Base-by-base conservation (phyloP, 352 stramenopile genomes). In the Pythium folliculosum region DNA sequence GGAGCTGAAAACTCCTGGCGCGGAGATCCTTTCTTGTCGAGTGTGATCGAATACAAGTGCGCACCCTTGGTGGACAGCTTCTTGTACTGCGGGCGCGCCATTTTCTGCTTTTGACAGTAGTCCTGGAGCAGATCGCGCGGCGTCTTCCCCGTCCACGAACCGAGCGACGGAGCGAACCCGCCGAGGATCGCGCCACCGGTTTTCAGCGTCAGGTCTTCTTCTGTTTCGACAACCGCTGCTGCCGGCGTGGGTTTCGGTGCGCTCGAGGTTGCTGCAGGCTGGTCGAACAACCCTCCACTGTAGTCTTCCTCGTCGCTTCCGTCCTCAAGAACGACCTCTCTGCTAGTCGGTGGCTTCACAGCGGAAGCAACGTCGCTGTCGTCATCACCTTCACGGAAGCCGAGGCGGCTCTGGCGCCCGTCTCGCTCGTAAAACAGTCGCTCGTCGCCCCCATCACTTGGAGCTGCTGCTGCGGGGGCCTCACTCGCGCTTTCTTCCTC, bases 61-160 rank as follows among this genome's bases (percentile, higher is more conserved):
- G 66, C 68, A 40, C 70, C 69, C 5, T 56, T 70, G 43, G 30
- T 60, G 45, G 71, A 63, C 14, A 59, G 45, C 71, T 70, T 72
- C 60, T 88, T 90, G 75, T 88, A 98, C 54, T 90, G 82, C 1
- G 94, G 91, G 44, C 77, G 80, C 1, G 81, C 78, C 60, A 93
- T 65, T 47, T 95, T 94, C 66, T 90, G 72, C 65, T 98, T 97
- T 47, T 83, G 84, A 72, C 90, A 98, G 37, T 88, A 78, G 52
- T 98, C 88, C 30, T 97, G 76, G 37, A 98, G 73, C 35, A 95
- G 82, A 57, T 97, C 82, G 35, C 94, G 79, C 4, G 95, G 94
- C 4, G 89, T 97, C 50, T 91, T 94, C 44, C 84, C 84, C 0
- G 82, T 93, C 84, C 84, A 93, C 35, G 72, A 68, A 2, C 58